Conservation (phyloP, 305 asterid species). For the Fraxinus greggii region DNA sequence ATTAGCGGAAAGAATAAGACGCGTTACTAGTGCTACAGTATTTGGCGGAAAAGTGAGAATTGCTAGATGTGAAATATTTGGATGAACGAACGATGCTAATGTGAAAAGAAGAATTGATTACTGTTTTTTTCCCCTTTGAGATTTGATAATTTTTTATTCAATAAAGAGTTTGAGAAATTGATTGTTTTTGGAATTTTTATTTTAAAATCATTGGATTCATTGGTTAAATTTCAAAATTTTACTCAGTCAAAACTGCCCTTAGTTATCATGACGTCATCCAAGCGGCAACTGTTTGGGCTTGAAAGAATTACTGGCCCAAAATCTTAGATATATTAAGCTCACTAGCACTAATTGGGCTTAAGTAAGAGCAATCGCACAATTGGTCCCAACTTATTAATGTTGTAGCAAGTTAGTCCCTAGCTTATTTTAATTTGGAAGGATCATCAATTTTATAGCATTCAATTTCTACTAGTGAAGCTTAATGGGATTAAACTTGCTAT, state of each 20-base stretch:
- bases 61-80: neutral
- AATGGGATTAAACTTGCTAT: neutral
- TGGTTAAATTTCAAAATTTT: conserved; percentile 1
- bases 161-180: neutral
- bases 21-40: neutral
- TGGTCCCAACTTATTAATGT: neutral
- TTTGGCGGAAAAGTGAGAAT: neutral
- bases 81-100: neutral
- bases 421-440: neutral
- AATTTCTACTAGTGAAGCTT: neutral
- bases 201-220: neutral
- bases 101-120: neutral
- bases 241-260: conserved; percentile 23
- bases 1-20: neutral
- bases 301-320: neutral
- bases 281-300: neutral
- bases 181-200: conserved; percentile 17
- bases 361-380: neutral
- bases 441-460: neutral
- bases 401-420: neutral
- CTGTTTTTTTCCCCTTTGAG: no score
- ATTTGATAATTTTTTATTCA: neutral
- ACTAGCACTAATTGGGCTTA: neutral
- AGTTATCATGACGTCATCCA: conserved; percentile 6
- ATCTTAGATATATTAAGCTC: neutral